A percentile compares a stretch with the other conserved stretches of the same genome.
phyloP scores from a whole-genome alignment of 805 yeast species.

The Pichia cephalocereana region DNA sequence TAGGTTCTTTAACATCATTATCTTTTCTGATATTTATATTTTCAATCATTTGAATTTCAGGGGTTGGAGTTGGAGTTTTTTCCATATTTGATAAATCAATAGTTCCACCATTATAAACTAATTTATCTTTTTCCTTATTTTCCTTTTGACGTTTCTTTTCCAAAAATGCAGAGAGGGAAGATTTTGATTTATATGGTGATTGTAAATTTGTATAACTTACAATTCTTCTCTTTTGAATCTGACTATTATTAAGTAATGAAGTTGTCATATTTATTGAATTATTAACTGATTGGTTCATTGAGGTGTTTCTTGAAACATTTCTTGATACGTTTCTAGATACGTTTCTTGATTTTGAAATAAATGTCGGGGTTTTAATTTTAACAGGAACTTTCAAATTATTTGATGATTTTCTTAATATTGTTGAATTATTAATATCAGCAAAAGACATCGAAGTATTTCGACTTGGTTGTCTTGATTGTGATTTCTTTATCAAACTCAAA shows the following conservation, averaged over 20 bases:
- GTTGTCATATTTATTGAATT: not conserved
- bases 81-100: constrained; percentile 14
- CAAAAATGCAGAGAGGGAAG: constrained; percentile 21
- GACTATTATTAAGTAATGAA: constrained; percentile 2
- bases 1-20: too few relatives aligned
- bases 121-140: constrained; percentile 5
- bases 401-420: constrained; percentile 18
- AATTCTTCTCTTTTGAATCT: constrained; percentile 18
- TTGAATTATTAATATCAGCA: constrained; percentile 9
- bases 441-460: constrained; percentile 5
- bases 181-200: constrained; percentile 19
- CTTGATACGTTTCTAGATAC: not conserved
- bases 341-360: constrained; percentile 12
- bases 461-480: constrained; percentile 18
- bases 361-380: constrained; percentile 19
- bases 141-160: constrained; percentile 9
- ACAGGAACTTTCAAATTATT: constrained; percentile 16
- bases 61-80: not conserved
- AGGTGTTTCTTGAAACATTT: not conserved
- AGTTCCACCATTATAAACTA: constrained; percentile 8
- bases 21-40: too few relatives aligned
- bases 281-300: not conserved
- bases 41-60: too few relatives aligned
- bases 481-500: constrained; percentile 42
- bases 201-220: constrained; percentile 21